A percentile compares a stretch with the other conserved stretches of the same genome.
These are phyloP conservation scores for Rhododendron molle DNA, from an alignment of 148 eudicot species.

Conservation along the genomic window DNA sequence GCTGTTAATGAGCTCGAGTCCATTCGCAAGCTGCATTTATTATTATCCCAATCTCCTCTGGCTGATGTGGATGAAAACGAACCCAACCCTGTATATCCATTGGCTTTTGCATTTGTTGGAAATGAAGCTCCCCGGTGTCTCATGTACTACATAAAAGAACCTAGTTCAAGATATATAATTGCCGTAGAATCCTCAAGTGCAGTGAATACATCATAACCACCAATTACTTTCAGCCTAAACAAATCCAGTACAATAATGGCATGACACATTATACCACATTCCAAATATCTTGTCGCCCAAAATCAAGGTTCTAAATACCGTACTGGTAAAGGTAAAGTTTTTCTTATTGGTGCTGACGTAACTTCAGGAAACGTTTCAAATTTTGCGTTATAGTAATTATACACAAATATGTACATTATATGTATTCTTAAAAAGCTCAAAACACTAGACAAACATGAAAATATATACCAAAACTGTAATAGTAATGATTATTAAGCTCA, in stretches of 20 bases:
- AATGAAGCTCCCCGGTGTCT: slow-evolving; percentile 12
- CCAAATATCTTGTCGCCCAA: not conserved
- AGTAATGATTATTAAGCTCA: not conserved
- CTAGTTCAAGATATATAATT: not conserved
- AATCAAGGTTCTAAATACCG: not conserved
- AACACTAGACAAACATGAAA: no score
- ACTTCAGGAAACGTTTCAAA: no score
- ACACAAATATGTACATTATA: no score
- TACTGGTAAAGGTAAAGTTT: not conserved
- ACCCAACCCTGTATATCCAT: slow-evolving; percentile 10
- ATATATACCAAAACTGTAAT: no score
- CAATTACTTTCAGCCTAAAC: not conserved
- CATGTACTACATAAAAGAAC: slow-evolving; percentile 18
- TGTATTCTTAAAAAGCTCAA: no score
- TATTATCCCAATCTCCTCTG: slow-evolving; percentile 16
- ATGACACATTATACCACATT: not conserved
- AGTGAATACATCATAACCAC: not conserved
- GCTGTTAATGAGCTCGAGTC: slow-evolving; percentile 9
- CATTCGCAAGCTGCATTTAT: not conserved
- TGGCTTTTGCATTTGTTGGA: slow-evolving; percentile 9
- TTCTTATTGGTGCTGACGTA: not conserved
- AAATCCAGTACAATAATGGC: not conserved
- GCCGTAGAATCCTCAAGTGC: not conserved
- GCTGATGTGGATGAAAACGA: slow-evolving; percentile 9
- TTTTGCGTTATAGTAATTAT: no score